A percentile compares a stretch with the other conserved stretches of the same genome.
phyloP scores from a whole-genome alignment of 176 grass and related monocot genomes.

The Aegilops longissima region DNA sequence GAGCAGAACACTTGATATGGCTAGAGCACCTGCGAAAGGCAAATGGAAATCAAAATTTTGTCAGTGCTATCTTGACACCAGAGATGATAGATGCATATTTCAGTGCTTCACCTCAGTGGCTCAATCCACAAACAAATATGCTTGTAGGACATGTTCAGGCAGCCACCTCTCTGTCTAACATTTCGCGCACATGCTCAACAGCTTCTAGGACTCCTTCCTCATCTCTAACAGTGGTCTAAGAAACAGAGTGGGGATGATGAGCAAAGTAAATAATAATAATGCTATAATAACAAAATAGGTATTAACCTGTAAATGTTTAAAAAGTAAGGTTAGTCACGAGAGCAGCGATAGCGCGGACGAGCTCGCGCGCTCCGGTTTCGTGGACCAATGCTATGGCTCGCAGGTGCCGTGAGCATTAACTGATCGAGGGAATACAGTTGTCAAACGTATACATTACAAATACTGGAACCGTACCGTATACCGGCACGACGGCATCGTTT shows the following conservation, averaged over 20 bases:
- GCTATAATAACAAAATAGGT: too few species aligned
- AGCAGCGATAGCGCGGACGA: too few species aligned
- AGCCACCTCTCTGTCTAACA: conserved; percentile 50
- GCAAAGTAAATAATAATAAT: not conserved
- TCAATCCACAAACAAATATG: conserved; percentile 64
- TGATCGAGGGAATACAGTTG: too few species aligned
- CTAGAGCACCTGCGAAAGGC: conserved; percentile 29
- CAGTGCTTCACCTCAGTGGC: conserved; percentile 44
- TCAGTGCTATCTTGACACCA: not conserved
- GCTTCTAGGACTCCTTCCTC: conserved; percentile 46
- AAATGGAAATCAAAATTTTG: not conserved
- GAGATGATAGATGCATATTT: not conserved
- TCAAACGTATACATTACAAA: too few species aligned
- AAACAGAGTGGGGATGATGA: not conserved
- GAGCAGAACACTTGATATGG: conserved; percentile 58
- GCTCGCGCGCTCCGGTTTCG: too few species aligned
- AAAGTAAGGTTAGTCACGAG: not conserved
- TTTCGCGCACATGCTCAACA: conserved; percentile 50
- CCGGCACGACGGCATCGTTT: too few species aligned
- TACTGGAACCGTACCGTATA: too few species aligned
- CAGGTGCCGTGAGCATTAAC: too few species aligned
- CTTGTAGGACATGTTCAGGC: conserved; percentile 34
- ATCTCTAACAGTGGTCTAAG: conserved; percentile 45
- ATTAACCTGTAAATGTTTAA: not conserved
- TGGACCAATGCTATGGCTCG: too few species aligned